A percentile compares a stretch with the other conserved stretches of the same genome.
Evolutionary conservation across 2,329 filamentous ascomycete genomes (phyloP).

Genomic region (Fusarium miscanthi): DNA sequence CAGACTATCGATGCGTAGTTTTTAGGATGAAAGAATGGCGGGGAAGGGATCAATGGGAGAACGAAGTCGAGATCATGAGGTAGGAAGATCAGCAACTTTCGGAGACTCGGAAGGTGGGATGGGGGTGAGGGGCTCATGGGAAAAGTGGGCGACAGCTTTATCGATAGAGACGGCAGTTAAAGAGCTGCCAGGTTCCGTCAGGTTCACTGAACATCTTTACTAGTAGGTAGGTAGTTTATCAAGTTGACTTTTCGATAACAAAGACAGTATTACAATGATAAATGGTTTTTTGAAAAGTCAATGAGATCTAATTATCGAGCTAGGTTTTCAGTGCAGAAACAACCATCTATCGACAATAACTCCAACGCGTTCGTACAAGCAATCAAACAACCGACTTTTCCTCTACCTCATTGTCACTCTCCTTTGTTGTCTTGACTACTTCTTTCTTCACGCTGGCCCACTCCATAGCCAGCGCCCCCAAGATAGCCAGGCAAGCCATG

Average conservation of each 20-base stretch:
- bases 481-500: constrained; percentile 58
- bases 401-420: neutral
- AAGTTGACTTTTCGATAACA: neutral
- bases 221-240: too few relatives aligned
- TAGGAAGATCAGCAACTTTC: constrained; percentile 35
- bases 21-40: neutral
- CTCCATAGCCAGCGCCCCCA: constrained; percentile 52
- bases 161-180: constrained; percentile 13
- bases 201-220: neutral
- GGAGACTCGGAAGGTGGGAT: constrained; percentile 25
- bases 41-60: neutral
- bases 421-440: neutral
- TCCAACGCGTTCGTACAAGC: neutral
- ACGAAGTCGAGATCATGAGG: constrained; percentile 27
- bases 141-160: constrained; percentile 33
- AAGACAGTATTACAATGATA: neutral
- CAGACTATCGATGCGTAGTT: neutral
- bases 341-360: neutral
- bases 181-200: neutral
- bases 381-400: neutral
- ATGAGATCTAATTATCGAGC: neutral
- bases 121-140: constrained; percentile 28
- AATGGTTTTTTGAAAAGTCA: neutral
- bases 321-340: neutral
- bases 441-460: constrained; percentile 9